A percentile compares a stretch with the other conserved stretches of the same genome.
Evolutionary conservation across 1,284 basidiomycete genomes (phyloP).

Genomic region (Hemileia vastatrix): DNA sequence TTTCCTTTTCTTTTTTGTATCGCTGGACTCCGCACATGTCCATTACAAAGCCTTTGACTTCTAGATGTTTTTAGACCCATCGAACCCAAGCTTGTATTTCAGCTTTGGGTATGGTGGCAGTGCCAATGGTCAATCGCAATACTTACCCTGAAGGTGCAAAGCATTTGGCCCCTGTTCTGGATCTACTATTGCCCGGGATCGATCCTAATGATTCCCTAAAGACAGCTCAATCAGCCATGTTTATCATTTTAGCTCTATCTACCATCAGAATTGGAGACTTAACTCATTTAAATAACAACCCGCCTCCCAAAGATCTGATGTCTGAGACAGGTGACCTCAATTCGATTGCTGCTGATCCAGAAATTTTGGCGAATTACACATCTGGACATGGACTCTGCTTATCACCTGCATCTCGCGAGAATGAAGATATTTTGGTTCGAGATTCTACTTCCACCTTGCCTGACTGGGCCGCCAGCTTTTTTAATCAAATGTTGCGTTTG

Average conservation of each 20-base stretch:
- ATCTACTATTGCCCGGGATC: slow-evolving; percentile 81
- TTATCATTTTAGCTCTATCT: slow-evolving; percentile 35
- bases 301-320: slow-evolving; percentile 1
- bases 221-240: slow-evolving; percentile 53
- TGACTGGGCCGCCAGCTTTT: slow-evolving; percentile 81
- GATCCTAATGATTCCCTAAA: slow-evolving; percentile 91
- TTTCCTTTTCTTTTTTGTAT: neutral
- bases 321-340: slow-evolving; percentile 13
- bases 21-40: slow-evolving; percentile 7
- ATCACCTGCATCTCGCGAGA: slow-evolving; percentile 58
- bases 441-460: slow-evolving; percentile 71
- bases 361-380: neutral
- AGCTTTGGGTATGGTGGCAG: slow-evolving; percentile 69
- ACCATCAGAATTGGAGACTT: slow-evolving; percentile 74
- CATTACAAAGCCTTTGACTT: slow-evolving; percentile 22
- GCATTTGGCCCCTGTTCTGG: slow-evolving; percentile 75
- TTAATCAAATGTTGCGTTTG: slow-evolving; percentile 72
- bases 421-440: slow-evolving; percentile 62
- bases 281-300: slow-evolving; percentile 44
- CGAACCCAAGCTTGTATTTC: slow-evolving; percentile 82
- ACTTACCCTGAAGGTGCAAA: slow-evolving; percentile 75
- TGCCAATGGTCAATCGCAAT: slow-evolving; percentile 66
- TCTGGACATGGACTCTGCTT: slow-evolving; percentile 1
- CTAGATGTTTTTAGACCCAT: slow-evolving; percentile 55
- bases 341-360: neutral